Evolutionary conservation across 257 asterid species (phyloP), one percentile per base, ranked within the genome.

Genomic region (Echium plantagineum): DNA sequence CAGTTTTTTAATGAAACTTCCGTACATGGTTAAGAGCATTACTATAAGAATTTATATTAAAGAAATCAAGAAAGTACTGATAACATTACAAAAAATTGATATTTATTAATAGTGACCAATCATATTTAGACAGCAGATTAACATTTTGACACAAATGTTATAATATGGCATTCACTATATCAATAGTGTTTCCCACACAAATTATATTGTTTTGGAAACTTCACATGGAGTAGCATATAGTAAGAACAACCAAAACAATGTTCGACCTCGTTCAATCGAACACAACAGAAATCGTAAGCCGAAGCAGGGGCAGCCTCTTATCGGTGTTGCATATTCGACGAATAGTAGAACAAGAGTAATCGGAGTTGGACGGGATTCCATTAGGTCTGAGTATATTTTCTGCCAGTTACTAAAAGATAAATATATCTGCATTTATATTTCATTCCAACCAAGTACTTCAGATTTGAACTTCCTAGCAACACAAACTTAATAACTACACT

Each of bases 401-500:
- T 22, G 63, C 67, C 52, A 58, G 55, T 54, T 35, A 65, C 57
- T 66, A 63, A 58, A 69, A 55, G 63, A 69, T 74, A 72, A 61
- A 63, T 68, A 65, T 72, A 57, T 62, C 63, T 67, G 60, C 72
- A 60, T 72, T 60, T 66, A 66, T 60, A 68, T 65, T 64, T 55
- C 66, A 60, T 65, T 71, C 63, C 68, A 68, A 63, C 56, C 48
- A 55, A 70, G 74, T 72, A 64, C 62, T 61, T 71, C 57, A 52
- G 64, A 53, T 53, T 55, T 63, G 24, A 19, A 42, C 61, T 67
- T 59, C 32, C 71, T 66, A 71, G 55, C 71, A 59, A 71, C 70
- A 68, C 75, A 79, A 73, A 78, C 82, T 77, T 77, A 78, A 83
- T 77, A 48, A 42, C 56, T 52, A 32, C 21, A 38, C 6, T 42